Base-by-base conservation (phyloP, 1,284 basidiomycete species). In the Moesziomyces globuligerus region DNA sequence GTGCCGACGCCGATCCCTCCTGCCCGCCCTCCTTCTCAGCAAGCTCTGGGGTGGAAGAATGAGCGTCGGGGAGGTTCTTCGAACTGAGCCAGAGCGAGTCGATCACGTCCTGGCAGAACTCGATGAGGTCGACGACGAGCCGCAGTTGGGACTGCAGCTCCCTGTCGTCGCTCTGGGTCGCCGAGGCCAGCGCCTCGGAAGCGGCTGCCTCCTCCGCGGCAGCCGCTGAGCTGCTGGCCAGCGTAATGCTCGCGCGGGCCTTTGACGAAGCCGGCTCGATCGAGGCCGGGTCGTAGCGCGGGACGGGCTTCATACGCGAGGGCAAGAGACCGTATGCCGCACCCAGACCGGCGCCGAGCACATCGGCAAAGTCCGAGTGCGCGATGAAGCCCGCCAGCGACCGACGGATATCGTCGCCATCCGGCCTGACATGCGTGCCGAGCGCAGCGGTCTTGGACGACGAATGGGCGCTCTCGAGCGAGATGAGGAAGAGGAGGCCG, bases 341-440 rank as follows among this genome's bases (percentile, higher is more conserved):
- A 1, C 93, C 91, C 10, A 98, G 83, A 15, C 94, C 93, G 6
- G 95, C 96, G 5, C 91, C 93, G 44, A 98, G 87, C 2, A 98
- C 94, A 64, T 98, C 94, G 17, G 93, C 92, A 83, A 97, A 96
- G 84, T 97, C 94, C 8, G 94, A 93, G 76, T 96, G 92, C 17
- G 96, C 87, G 47, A 98, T 92, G 80, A 94, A 97, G 90, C 92
- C 41, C 94, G 85, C n/a, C 90, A 92, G 51, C 92, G 85, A 11
- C 90, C 89, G 52, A 23, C 59, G 53, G 21, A 68, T 62, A 38
- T 68, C 60, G 18, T 64, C 56, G 7, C 52, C 58, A 3, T 42
- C 60, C 17, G 54, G 58, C 15, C 55, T 54, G 41, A 62, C 64
- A 1, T 59, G 47, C 17, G 23, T 36, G 20, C 40, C 29, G 1